phyloP scores from a whole-genome alignment of 805 yeast species.

The Wickerhamiella occidentalis region DNA sequence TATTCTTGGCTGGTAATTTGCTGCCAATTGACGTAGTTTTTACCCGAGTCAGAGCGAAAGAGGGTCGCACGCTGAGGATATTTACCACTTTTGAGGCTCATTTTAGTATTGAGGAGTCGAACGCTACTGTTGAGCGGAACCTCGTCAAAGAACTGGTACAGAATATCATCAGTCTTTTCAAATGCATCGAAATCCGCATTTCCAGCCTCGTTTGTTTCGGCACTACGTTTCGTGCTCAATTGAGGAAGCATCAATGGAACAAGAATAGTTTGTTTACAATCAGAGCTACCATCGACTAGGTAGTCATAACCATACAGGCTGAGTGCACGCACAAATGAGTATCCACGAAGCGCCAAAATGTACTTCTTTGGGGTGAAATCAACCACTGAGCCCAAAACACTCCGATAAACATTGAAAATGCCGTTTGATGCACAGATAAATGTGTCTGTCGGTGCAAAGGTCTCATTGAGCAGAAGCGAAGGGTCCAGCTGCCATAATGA shows the following conservation, averaged over 20 bases:
- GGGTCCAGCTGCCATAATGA: conserved; percentile 8
- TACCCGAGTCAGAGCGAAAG: conserved; percentile 26
- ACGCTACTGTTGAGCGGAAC: background rate
- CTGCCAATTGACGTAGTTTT: conserved; percentile 43
- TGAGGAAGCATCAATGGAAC: conserved; percentile 28
- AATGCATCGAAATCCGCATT: background rate
- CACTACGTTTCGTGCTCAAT: no score
- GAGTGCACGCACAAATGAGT: conserved; percentile 58
- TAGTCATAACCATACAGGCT: conserved; percentile 44
- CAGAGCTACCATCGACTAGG: conserved; percentile 41
- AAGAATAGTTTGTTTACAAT: conserved; percentile 48
- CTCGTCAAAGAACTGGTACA: conserved; percentile 40
- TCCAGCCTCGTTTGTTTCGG: background rate
- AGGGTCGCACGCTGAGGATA: conserved; percentile 52
- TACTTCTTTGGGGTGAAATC: conserved; percentile 45
- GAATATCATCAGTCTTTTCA: conserved; percentile 27
- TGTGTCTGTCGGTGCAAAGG: background rate
- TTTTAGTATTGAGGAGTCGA: conserved; percentile 26
- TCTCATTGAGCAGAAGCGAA: conserved; percentile 9
- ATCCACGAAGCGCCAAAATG: conserved; percentile 45
- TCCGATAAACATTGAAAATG: conserved; percentile 38
- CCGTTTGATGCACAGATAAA: conserved; percentile 36
- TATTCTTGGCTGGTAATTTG: conserved; percentile 34
- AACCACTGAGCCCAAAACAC: conserved; percentile 25
- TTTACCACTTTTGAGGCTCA: conserved; percentile 40